These are phyloP conservation scores for Rauvolfia tetraphylla DNA, from an alignment of 257 asterid species.

Conservation along the genomic window DNA sequence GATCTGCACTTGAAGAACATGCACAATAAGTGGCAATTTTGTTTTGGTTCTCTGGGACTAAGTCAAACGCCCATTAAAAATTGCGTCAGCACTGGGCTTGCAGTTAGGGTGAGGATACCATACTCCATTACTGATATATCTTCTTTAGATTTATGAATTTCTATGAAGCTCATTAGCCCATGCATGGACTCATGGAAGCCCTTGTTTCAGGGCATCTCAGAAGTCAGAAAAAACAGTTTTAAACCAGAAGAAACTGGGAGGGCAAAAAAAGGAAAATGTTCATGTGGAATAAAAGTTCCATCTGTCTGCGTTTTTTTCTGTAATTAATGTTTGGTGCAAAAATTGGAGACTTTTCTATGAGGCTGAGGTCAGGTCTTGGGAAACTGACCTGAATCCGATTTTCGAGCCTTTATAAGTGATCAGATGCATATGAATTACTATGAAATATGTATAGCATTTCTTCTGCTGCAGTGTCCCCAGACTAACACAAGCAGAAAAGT, in stretches of 20 bases:
- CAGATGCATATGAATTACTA: background rate
- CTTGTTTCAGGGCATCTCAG: too few relatives aligned
- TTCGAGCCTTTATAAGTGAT: background rate
- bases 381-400: background rate
- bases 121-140: background rate
- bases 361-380: too few relatives aligned
- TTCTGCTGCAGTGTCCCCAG: too few relatives aligned
- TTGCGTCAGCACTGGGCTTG: constrained; percentile 64
- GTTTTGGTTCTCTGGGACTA: constrained; percentile 49
- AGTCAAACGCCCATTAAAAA: constrained; percentile 41
- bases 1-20: constrained; percentile 50
- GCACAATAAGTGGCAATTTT: constrained; percentile 62
- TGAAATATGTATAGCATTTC: background rate
- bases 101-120: constrained; percentile 40
- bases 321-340: too few relatives aligned
- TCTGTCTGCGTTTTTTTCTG: too few relatives aligned
- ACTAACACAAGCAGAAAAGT: background rate
- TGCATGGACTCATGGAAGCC: too few relatives aligned
- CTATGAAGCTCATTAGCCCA: too few relatives aligned
- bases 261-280: too few relatives aligned
- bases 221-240: too few relatives aligned
- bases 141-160: background rate
- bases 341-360: background rate
- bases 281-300: too few relatives aligned
- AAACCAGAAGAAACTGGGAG: too few relatives aligned